These are phyloP conservation scores for Tuctoria greenei DNA, from an alignment of 176 grass and related monocot species.

Conservation along the genomic window DNA sequence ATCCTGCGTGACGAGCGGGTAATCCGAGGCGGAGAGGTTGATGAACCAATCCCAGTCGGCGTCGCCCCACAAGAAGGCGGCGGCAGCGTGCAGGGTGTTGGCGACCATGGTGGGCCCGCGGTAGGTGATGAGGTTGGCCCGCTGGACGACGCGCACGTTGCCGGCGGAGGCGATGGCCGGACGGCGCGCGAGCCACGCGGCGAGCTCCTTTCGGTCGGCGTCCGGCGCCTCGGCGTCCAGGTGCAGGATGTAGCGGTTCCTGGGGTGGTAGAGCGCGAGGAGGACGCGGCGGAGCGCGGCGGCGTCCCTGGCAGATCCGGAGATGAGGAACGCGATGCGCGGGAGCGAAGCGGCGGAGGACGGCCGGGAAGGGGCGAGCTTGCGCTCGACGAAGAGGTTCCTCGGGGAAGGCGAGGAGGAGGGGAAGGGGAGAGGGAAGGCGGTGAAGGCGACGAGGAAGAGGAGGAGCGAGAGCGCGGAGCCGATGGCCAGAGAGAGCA, in stretches of 20 bases:
- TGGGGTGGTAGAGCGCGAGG: conserved; percentile 63
- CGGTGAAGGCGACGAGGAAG: conserved; percentile 42
- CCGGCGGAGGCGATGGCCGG: conserved; percentile 27
- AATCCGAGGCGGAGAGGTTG: conserved; percentile 62
- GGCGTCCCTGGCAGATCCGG: conserved; percentile 51
- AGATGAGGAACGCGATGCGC: conserved; percentile 60
- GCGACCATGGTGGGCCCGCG: conserved; percentile 64
- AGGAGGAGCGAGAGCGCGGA: conserved; percentile 42
- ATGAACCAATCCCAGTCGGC: conserved; percentile 66
- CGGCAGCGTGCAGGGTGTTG: conserved; percentile 65
- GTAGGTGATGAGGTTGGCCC: conserved; percentile 62
- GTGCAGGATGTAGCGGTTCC: conserved; percentile 65
- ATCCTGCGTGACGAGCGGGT: conserved; percentile 41
- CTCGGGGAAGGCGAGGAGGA: conserved; percentile 28
- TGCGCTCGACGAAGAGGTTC: conserved; percentile 61
- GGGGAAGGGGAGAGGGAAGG: conserved; percentile 25
- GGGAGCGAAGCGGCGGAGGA: conserved; percentile 7
- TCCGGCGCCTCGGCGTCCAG: conserved; percentile 55
- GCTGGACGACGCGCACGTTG: conserved; percentile 51
- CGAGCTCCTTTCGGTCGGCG: conserved; percentile 34
- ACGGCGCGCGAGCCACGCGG: conserved; percentile 26
- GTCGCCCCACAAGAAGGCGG: conserved; percentile 38
- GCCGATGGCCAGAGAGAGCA: conserved; percentile 43
- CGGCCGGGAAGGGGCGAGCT: conserved; percentile 38
- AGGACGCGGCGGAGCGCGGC: conserved; percentile 47